phyloP scores from a whole-genome alignment of 371 early-diverging fungal genomes.

The Gilbertella persicaria region DNA sequence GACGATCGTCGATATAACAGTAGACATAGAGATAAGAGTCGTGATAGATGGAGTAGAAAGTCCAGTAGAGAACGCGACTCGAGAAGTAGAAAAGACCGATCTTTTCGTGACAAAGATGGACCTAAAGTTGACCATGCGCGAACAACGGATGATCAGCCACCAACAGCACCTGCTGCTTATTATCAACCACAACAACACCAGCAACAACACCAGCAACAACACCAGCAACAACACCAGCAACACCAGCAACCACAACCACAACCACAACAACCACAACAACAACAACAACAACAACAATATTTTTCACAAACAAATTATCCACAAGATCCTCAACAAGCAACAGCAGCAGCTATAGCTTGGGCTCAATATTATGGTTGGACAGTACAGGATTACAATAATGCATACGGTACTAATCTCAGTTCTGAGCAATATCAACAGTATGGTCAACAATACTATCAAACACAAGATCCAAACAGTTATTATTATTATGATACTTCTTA shows the following conservation, averaged over 20 bases:
- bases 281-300: constrained; percentile 1
- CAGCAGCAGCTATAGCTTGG: constrained; percentile 22
- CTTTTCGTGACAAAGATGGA: constrained; percentile 15
- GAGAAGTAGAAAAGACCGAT: constrained; percentile 9
- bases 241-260: constrained; percentile 3
- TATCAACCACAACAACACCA: constrained; percentile 16
- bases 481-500: constrained; percentile 20
- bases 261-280: constrained; percentile 4
- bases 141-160: constrained; percentile 14
- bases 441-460: constrained; percentile 30
- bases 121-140: constrained; percentile 14
- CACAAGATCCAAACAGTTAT: constrained; percentile 17
- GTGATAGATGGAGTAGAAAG: constrained; percentile 17
- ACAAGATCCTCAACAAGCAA: background rate
- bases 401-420: constrained; percentile 18
- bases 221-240: constrained; percentile 4
- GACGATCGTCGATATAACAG: constrained; percentile 15
- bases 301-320: background rate
- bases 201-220: constrained; percentile 8
- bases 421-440: constrained; percentile 32
- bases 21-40: constrained; percentile 10
- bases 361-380: constrained; percentile 26
- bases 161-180: constrained; percentile 28
- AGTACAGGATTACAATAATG: constrained; percentile 15
- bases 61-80: constrained; percentile 21